Evolutionary conservation across 2,329 filamentous ascomycete species (phyloP).

Genomic region (Dactylellina sp.): DNA sequence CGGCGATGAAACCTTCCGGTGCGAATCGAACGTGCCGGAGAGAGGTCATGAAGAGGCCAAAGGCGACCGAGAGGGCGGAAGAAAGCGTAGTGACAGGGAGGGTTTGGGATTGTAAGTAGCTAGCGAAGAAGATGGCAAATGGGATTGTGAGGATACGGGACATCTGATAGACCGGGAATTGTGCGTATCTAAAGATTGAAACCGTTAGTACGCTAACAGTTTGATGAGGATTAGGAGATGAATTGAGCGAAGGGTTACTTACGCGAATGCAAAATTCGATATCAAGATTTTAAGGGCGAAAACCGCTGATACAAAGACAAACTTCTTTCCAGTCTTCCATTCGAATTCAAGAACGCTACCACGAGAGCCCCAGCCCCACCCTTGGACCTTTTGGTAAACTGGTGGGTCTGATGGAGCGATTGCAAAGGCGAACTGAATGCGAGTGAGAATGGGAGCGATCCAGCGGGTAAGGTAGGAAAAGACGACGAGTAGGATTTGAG

Average conservation of each 20-base stretch:
- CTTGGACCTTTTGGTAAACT: constrained; percentile 61
- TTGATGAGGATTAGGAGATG: no score
- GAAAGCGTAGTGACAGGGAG: constrained; percentile 67
- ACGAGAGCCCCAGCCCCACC: constrained; percentile 68
- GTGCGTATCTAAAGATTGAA: constrained; percentile 64
- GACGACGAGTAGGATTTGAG: constrained; percentile 67
- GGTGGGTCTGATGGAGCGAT: constrained; percentile 63
- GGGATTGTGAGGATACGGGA: constrained; percentile 69
- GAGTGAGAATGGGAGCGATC: constrained; percentile 64
- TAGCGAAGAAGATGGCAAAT: constrained; percentile 67
- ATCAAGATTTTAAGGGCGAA: constrained; percentile 68
- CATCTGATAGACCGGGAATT: constrained; percentile 68
- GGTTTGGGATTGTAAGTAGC: constrained; percentile 66
- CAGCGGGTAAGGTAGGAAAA: constrained; percentile 67
- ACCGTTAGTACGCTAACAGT: not conserved
- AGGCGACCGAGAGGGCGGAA: constrained; percentile 67
- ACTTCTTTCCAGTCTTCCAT: constrained; percentile 65
- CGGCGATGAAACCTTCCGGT: constrained; percentile 68
- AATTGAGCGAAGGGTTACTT: constrained; percentile 57
- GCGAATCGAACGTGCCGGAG: constrained; percentile 67
- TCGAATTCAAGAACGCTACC: constrained; percentile 70
- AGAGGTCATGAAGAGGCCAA: constrained; percentile 68
- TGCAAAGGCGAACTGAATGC: constrained; percentile 65
- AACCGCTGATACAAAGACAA: constrained; percentile 67
- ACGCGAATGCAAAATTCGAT: constrained; percentile 70